A percentile compares a stretch with the other conserved stretches of the same genome.
Evolutionary conservation across 2,329 filamentous ascomycete species (phyloP).

Genomic region (Venturia asperata): DNA sequence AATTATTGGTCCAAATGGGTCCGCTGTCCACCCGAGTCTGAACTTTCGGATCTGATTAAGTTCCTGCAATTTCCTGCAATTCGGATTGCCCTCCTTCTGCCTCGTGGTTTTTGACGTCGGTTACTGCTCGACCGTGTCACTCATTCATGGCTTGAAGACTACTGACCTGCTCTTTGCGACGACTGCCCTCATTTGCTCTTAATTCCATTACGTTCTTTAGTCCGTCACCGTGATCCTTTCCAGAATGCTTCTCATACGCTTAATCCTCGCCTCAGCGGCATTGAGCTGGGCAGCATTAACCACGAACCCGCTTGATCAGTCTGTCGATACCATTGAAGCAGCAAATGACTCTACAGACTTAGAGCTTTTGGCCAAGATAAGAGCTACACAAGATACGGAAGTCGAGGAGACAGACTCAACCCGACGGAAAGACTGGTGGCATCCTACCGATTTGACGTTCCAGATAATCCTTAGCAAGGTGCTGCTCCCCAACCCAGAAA

Average conservation of each 20-base stretch:
- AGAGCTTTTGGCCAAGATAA: not conserved
- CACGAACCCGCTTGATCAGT: not conserved
- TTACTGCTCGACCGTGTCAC: too few species aligned
- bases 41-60: too few species aligned
- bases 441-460: constrained; percentile 49
- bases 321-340: not conserved
- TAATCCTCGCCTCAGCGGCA: not conserved
- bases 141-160: too few species aligned
- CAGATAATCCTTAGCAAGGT: constrained; percentile 52
- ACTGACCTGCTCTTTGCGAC: too few species aligned
- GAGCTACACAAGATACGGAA: not conserved
- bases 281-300: not conserved
- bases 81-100: too few species aligned
- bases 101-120: too few species aligned
- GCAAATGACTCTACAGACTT: not conserved
- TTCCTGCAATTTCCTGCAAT: too few species aligned
- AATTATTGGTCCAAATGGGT: too few species aligned
- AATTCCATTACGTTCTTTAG: not conserved
- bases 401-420: not conserved
- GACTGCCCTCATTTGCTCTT: too few species aligned
- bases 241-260: not conserved
- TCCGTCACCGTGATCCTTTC: not conserved
- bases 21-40: too few species aligned
- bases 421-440: constrained; percentile 36
- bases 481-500: constrained; percentile 24